Evolutionary conservation across 805 yeast genomes (phyloP).

Genomic region (Debaryomyces prosopidis): DNA sequence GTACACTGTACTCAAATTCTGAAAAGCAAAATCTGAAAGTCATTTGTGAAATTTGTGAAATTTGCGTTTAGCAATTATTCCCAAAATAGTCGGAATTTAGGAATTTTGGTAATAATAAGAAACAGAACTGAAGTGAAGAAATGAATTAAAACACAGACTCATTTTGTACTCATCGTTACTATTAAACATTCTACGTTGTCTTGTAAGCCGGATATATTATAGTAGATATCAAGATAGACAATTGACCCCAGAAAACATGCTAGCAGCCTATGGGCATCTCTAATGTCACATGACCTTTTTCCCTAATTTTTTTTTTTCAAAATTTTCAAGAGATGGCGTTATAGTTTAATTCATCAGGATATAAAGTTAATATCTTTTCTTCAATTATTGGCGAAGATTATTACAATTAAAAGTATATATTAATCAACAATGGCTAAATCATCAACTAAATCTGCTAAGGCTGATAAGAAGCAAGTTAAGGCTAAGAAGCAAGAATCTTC

Average conservation of each 20-base stretch:
- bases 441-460: slow-evolving; percentile 28
- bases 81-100: no score
- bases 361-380: slow-evolving; percentile 1
- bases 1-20: no score
- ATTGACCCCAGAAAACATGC: background rate
- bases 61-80: no score
- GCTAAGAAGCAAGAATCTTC: slow-evolving; percentile 23
- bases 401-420: background rate
- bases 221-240: no score
- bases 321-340: slow-evolving; percentile 9
- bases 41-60: no score
- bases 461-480: slow-evolving; percentile 22
- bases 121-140: no score
- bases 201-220: no score
- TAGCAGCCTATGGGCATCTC: background rate
- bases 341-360: background rate
- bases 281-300: slow-evolving; percentile 1
- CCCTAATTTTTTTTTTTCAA: slow-evolving; percentile 1
- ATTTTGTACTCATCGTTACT: no score
- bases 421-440: slow-evolving; percentile 38
- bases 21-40: no score
- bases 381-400: background rate
- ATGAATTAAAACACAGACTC: no score
- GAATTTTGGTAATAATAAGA: no score
- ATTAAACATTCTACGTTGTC: no score